Base-by-base conservation (phyloP, 75 land plant species). In the Cunninghamia lanceolata region DNA sequence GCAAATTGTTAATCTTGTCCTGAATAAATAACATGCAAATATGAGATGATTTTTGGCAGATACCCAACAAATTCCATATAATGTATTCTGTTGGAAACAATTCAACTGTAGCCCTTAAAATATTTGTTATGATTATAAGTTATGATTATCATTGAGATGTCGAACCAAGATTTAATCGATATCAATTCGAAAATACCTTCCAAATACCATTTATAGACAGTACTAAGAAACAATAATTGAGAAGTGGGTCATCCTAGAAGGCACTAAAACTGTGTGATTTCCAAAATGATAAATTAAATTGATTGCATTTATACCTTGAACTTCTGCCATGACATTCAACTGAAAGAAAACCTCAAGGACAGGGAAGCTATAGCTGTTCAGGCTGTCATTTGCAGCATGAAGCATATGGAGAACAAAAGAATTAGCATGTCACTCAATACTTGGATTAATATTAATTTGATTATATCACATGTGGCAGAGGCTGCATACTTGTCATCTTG, bases 331-430 rank as follows among this genome's bases (percentile, higher is more conserved):
- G 50, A 80, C 7, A 79, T 79, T n/a, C n/a, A 42, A 80, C 45
- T 45, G 47, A 43, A 80, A 80, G 82, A 80, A 80, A 80, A 40
- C 47, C 82, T 80, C 50, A 43, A 80, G 46, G 39, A 43, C 13
- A 28, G 82, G 30, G 9, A 28, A 43, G 13, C 25, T 19, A 6
- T 35, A 42, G 43, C 46, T 25, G 82, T 43, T 80, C 50, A 80
- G 47, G 82, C 82, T 80, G n/a, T 9, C 82, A 43, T 42, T 80
- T 80, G 82, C 45, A 80, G n/a, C n/a, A 45, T 43, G 30, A 10
- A 28, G 46, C 13, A 80, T 43, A 10, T 42, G 45, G 47, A 43
- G 47, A 39, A 77, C 42, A 42, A 34, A 40, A n/a, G 50, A n/a
- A 80, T 45, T 45, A 80, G 32, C 34, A 11, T 28, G 50, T 38